Conservation (phyloP, 2,329 filamentous ascomycete species). For the Cladosporium sp. region DNA sequence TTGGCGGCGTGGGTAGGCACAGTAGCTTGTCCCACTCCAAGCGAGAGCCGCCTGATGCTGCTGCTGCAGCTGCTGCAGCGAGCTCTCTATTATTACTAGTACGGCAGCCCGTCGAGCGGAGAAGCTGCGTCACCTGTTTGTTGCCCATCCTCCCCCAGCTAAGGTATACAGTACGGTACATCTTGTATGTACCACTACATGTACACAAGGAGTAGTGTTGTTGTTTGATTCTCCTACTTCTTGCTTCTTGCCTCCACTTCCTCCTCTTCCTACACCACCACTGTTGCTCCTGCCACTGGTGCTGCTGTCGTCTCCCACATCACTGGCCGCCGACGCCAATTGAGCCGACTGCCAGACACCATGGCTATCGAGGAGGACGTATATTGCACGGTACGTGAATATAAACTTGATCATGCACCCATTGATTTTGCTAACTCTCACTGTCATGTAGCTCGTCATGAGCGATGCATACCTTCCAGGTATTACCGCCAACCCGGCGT, state of each 20-base stretch:
- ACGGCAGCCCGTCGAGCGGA: neutral
- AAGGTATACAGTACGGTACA: no score
- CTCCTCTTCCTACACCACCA: no score
- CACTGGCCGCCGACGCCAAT: neutral
- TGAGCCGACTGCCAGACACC: neutral
- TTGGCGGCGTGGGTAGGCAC: neutral
- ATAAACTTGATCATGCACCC: neutral
- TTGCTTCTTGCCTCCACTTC: no score
- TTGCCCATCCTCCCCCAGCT: neutral
- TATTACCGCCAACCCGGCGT: slow-evolving; percentile 37
- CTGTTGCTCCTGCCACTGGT: no score
- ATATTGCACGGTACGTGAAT: slow-evolving; percentile 57
- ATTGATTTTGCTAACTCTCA: slow-evolving; percentile 10
- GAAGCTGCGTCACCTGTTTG: neutral
- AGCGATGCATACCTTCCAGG: slow-evolving; percentile 91
- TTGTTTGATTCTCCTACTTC: no score
- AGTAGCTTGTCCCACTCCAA: neutral
- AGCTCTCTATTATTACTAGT: no score
- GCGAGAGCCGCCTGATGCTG: neutral
- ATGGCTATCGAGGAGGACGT: slow-evolving; percentile 48
- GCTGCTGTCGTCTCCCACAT: neutral
- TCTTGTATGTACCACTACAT: no score
- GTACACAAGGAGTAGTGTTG: no score
- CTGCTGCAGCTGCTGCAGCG: no score
- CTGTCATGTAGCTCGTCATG: slow-evolving; percentile 67